These are phyloP conservation scores for Gynostemma pentaphyllum DNA, from an alignment of 306 rosid species.

Conservation along the genomic window DNA sequence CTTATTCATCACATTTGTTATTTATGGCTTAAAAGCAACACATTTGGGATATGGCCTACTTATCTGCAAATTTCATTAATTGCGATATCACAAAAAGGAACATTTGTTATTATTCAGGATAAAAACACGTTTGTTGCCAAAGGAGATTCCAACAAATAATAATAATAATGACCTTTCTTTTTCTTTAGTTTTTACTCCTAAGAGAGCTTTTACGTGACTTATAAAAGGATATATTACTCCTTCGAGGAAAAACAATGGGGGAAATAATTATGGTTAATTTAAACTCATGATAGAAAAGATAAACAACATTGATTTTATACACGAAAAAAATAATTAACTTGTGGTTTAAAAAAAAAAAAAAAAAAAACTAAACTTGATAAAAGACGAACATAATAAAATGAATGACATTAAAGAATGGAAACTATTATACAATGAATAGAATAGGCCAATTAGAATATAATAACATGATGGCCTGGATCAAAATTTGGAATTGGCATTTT, in stretches of 20 bases:
- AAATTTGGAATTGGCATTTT: constrained; percentile 23
- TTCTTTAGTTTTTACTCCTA: too few species aligned
- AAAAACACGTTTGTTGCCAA: background rate
- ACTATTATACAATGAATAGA: constrained; percentile 34
- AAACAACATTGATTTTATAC: background rate
- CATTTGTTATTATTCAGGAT: background rate
- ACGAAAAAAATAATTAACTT: too few species aligned
- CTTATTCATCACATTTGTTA: constrained; percentile 2
- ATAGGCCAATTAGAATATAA: constrained; percentile 25
- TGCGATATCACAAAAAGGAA: background rate
- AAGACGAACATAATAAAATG: constrained; percentile 4
- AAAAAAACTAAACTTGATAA: constrained; percentile 2
- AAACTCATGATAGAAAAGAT: too few species aligned
- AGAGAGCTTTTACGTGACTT: background rate
- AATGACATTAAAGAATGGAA: constrained; percentile 13
- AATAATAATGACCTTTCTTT: too few species aligned
- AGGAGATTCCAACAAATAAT: background rate
- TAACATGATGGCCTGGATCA: constrained; percentile 31
- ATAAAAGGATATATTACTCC: background rate
- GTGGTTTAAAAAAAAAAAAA: too few species aligned
- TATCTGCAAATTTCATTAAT: background rate
- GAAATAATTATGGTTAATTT: too few species aligned
- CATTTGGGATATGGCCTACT: background rate
- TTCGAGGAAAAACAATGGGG: too few species aligned
- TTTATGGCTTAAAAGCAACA: background rate